Evolutionary conservation across 345 rosid species (phyloP).

Genomic region (Citropsis articulata): DNA sequence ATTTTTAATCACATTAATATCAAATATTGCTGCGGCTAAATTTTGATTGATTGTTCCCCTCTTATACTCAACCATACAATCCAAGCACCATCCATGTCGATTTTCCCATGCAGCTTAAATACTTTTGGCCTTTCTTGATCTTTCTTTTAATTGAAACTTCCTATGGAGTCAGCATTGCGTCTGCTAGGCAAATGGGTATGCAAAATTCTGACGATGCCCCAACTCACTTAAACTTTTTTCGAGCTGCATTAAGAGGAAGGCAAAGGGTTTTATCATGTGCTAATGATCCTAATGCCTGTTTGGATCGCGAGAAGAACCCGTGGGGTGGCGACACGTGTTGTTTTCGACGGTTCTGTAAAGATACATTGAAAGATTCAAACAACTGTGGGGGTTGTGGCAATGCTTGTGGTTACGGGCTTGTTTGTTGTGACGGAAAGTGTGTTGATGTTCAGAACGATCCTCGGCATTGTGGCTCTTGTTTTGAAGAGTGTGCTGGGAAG

Average conservation of each 20-base stretch:
- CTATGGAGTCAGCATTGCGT: constrained; percentile 2
- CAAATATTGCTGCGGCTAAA: too few species aligned
- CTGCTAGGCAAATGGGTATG: neutral
- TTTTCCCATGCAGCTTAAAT: neutral
- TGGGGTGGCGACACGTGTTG: constrained; percentile 40
- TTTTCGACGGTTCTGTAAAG: constrained; percentile 24
- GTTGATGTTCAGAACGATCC: constrained; percentile 31
- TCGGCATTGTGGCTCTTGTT: constrained; percentile 32
- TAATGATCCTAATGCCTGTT: constrained; percentile 18
- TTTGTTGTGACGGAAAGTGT: constrained; percentile 31
- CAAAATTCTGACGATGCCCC: constrained; percentile 13
- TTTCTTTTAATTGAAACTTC: constrained; percentile 4
- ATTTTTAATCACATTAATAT: neutral
- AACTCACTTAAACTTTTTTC: constrained; percentile 22
- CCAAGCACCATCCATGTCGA: neutral
- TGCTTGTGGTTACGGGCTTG: constrained; percentile 27
- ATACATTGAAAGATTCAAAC: constrained; percentile 25
- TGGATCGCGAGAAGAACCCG: constrained; percentile 34
- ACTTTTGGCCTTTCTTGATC: constrained; percentile 2
- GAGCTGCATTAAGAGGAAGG: constrained; percentile 17
- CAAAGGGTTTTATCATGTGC: constrained; percentile 28
- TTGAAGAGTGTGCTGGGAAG: constrained; percentile 17
- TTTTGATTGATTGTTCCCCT: too few species aligned
- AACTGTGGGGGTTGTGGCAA: constrained; percentile 32
- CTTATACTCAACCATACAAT: too few species aligned